Percentiles rank a stretch among this genome's conserved stretches.
Evolutionary conservation across 192 early-diverging fungal genomes (phyloP).

Genomic region (Bifiguratus adelaidae): DNA sequence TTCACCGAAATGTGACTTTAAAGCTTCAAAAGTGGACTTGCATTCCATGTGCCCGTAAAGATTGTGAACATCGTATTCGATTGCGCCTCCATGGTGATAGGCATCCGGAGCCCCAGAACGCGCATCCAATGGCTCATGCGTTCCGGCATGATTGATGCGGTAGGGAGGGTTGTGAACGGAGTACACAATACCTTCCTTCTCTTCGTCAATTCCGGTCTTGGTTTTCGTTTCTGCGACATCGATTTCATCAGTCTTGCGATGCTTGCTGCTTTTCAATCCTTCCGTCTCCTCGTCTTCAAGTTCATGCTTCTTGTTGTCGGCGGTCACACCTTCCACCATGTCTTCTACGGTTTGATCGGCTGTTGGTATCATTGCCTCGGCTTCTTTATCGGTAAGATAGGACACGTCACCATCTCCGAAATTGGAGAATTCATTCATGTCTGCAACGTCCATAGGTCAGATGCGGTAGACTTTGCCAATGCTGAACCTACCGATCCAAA

Average conservation of each 20-base stretch:
- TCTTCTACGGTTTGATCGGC: no score
- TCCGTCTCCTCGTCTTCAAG: no score
- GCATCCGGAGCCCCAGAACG: neutral
- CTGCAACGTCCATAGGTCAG: constrained; percentile 31
- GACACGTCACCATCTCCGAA: neutral
- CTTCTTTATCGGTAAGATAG: no score
- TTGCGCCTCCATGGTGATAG: neutral
- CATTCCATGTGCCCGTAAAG: constrained; percentile 18
- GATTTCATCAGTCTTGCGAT: constrained; percentile 6
- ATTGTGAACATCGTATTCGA: constrained; percentile 16
- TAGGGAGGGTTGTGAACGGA: no score
- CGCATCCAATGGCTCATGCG: neutral
- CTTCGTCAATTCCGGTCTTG: constrained; percentile 5
- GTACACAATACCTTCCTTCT: no score
- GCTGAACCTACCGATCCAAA: constrained; percentile 56
- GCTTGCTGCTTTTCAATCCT: no score
- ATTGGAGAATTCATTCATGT: constrained; percentile 4
- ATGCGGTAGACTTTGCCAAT: constrained; percentile 32
- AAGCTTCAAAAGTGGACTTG: constrained; percentile 14
- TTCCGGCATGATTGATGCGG: constrained; percentile 18
- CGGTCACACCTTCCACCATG: no score
- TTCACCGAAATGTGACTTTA: constrained; percentile 16
- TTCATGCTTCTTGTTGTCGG: no score
- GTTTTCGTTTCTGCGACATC: constrained; percentile 4
- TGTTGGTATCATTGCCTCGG: no score